Conservation (phyloP, 2,329 filamentous ascomycete genomes). For the Aspergillus ibericus region DNA sequence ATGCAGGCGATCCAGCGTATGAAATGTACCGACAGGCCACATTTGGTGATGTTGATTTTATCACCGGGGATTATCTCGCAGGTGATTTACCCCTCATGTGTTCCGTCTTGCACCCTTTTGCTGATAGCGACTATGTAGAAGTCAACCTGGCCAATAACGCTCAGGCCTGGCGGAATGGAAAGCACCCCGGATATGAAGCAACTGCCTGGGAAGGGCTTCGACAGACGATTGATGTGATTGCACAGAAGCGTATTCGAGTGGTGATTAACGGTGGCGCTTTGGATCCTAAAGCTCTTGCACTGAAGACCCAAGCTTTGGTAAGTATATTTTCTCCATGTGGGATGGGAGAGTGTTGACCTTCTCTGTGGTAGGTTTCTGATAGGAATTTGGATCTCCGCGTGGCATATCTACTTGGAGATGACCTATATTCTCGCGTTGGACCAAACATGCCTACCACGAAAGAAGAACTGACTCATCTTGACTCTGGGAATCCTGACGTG, state of each 20-base stretch:
- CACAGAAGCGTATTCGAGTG: constrained; percentile 54
- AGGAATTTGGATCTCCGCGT: constrained; percentile 42
- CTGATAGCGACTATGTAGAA: constrained; percentile 28
- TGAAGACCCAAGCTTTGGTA: constrained; percentile 45
- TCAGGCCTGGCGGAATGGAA: constrained; percentile 39
- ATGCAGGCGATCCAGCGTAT: constrained; percentile 33
- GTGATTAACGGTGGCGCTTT: constrained; percentile 59
- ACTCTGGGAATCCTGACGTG: constrained; percentile 41
- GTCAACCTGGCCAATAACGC: constrained; percentile 51
- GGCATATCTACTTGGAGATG: constrained; percentile 49
- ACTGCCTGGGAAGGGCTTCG: constrained; percentile 53
- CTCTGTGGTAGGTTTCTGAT: constrained; percentile 30
- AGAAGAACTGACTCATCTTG: constrained; percentile 42
- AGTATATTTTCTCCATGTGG: constrained; percentile 3
- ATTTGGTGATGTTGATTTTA: constrained; percentile 48
- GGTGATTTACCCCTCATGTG: constrained; percentile 26
- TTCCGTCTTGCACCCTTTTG: neutral
- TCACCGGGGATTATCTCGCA: constrained; percentile 56
- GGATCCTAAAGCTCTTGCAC: constrained; percentile 55
- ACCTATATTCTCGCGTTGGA: constrained; percentile 40
- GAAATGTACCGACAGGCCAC: constrained; percentile 41
- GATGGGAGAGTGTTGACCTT: neutral
- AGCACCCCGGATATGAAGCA: constrained; percentile 47
- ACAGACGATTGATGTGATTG: constrained; percentile 48
- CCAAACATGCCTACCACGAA: constrained; percentile 33